Evolutionary conservation across 352 stramenopile species (phyloP).

Genomic region (Phytopythium litorale): DNA sequence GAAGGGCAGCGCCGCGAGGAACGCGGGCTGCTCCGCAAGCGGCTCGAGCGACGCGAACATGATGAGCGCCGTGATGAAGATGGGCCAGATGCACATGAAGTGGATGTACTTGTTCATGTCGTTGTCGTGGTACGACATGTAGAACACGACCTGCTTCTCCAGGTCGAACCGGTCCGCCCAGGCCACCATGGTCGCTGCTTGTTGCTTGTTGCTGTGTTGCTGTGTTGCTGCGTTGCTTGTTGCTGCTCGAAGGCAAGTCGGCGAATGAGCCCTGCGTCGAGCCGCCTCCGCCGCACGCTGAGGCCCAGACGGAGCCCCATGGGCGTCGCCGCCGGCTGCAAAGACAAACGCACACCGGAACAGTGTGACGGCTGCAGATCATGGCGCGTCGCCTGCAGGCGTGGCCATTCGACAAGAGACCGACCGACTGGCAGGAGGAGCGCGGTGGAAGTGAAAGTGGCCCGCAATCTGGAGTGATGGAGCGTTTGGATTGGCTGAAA

Average conservation of each 20-base stretch:
- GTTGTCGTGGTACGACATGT: constrained; percentile 86
- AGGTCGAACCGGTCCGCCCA: constrained; percentile 65
- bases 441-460: neutral
- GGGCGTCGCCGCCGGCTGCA: neutral
- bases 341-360: constrained; percentile 9
- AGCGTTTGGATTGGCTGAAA: neutral
- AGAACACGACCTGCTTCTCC: constrained; percentile 86
- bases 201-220: neutral
- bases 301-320: neutral
- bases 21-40: constrained; percentile 20
- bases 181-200: constrained; percentile 1
- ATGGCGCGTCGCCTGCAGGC: neutral
- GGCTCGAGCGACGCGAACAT: constrained; percentile 54
- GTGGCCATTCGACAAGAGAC: constrained; percentile 1
- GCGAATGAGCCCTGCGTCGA: no score
- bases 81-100: constrained; percentile 84
- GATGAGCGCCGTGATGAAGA: constrained; percentile 76
- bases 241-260: no score
- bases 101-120: constrained; percentile 83
- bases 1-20: constrained; percentile 30
- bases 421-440: neutral
- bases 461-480: neutral
- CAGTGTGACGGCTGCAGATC: neutral
- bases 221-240: neutral
- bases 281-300: no score